Percentiles rank a stretch among this genome's conserved stretches.
Conservation (phyloP, 2,329 filamentous ascomycete genomes). For the Sclerotinia minor region DNA sequence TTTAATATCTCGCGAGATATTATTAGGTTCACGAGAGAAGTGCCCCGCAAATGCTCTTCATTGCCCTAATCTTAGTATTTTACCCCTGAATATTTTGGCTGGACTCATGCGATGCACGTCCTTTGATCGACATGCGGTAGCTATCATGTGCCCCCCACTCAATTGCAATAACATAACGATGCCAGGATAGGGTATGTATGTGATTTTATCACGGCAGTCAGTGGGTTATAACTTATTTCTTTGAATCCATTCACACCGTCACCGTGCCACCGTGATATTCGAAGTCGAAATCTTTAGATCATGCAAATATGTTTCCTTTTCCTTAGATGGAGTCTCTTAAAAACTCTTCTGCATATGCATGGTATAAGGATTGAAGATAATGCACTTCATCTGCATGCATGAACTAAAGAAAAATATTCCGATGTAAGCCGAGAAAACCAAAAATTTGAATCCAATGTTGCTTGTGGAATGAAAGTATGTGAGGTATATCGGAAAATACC, state of each 20-base stretch:
- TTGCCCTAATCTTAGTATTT: slow-evolving; percentile 1
- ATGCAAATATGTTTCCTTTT: not conserved
- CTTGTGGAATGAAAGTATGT: not conserved
- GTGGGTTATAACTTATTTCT: not conserved
- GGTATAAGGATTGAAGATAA: not conserved
- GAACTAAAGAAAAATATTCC: not conserved
- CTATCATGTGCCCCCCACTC: slow-evolving; percentile 12
- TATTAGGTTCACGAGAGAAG: slow-evolving; percentile 10
- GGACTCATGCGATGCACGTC: slow-evolving; percentile 9
- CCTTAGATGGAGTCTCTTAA: not conserved
- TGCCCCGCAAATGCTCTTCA: not conserved
- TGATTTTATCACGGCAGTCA: not conserved
- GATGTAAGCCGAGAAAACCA: not conserved
- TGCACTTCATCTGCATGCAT: slow-evolving; percentile 8
- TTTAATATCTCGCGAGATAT: not conserved
- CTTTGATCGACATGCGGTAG: slow-evolving; percentile 15
- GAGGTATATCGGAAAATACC: not conserved
- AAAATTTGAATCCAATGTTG: not conserved
- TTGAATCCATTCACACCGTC: not conserved
- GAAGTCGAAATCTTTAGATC: not conserved
- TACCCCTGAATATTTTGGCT: not conserved
- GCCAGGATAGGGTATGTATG: not conserved
- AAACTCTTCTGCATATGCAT: slow-evolving; percentile 1
- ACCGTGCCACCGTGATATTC: not conserved
- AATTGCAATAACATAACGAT: not conserved